Evolutionary conservation across 148 eudicot species (phyloP).

Genomic region (Bassia scoparia): DNA sequence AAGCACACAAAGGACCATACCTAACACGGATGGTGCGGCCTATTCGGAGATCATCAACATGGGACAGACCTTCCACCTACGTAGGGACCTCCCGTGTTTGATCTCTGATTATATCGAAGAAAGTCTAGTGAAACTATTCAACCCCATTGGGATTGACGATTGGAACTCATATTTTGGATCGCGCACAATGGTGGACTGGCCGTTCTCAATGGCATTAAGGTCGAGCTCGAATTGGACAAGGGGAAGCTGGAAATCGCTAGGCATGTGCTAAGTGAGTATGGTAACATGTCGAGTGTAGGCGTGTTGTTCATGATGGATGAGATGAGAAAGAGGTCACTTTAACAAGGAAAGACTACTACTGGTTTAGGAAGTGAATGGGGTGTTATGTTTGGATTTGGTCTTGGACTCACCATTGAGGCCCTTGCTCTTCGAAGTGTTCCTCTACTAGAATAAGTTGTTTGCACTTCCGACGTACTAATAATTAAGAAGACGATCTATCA

Average conservation of each 20-base stretch:
- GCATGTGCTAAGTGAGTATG: constrained; percentile 25
- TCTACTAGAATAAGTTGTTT: not conserved
- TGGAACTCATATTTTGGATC: constrained; percentile 32
- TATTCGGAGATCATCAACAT: constrained; percentile 28
- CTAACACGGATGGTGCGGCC: constrained; percentile 24
- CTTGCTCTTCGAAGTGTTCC: constrained; percentile 21
- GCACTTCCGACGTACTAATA: too few species aligned
- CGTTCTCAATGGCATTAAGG: constrained; percentile 18
- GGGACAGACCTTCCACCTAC: too few species aligned
- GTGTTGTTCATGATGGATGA: too few species aligned
- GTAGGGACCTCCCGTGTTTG: too few species aligned
- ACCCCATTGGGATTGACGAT: constrained; percentile 7
- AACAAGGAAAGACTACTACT: too few species aligned
- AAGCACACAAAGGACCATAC: constrained; percentile 24
- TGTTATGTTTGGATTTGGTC: constrained; percentile 29
- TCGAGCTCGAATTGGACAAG: constrained; percentile 16
- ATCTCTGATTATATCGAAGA: too few species aligned
- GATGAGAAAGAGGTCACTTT: too few species aligned
- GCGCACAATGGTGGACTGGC: constrained; percentile 30
- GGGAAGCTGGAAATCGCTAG: constrained; percentile 18
- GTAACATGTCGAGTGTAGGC: too few species aligned
- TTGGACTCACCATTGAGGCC: constrained; percentile 29
- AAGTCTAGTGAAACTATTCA: too few species aligned
- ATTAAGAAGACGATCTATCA: too few species aligned
- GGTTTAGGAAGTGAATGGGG: too few species aligned